These are phyloP conservation scores for Capsicum baccatum DNA, from an alignment of 257 asterid genomes.

Conservation along the genomic window DNA sequence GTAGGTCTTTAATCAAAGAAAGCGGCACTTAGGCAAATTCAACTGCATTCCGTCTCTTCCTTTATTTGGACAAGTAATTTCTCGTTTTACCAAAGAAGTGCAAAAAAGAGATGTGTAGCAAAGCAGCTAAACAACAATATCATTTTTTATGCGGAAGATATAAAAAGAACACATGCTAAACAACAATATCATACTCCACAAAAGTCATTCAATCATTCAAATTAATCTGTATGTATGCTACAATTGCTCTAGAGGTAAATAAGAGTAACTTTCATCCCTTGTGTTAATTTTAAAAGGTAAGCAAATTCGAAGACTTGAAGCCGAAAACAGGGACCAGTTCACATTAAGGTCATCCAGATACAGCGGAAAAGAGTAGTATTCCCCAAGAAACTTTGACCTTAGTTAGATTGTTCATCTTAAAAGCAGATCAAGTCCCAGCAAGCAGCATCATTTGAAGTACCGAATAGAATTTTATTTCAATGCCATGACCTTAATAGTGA, in stretches of 20 bases:
- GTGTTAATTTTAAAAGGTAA: background rate
- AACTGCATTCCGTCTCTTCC: background rate
- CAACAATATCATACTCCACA: slow-evolving; percentile 8
- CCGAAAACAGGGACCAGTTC: background rate
- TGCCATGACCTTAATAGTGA: background rate
- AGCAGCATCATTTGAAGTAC: background rate
- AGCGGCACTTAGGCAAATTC: background rate
- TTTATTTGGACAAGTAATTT: background rate
- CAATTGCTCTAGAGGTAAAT: background rate
- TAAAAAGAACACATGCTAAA: background rate
- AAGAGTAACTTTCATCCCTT: background rate
- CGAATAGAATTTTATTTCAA: background rate
- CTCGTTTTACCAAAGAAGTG: background rate
- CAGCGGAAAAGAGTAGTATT: background rate
- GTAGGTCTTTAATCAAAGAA: background rate
- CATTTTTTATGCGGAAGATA: background rate
- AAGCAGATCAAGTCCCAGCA: slow-evolving; percentile 7
- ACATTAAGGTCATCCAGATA: slow-evolving; percentile 13
- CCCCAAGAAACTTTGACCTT: background rate
- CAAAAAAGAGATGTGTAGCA: background rate
- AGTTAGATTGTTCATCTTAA: background rate
- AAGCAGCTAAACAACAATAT: background rate
- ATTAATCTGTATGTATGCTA: background rate
- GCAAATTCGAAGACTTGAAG: slow-evolving; percentile 7
- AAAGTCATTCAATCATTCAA: background rate